A percentile compares a stretch with the other conserved stretches of the same genome.
These are phyloP conservation scores for Flaveria bidentis DNA, from an alignment of 129 eudicot genomes.

Conservation along the genomic window DNA sequence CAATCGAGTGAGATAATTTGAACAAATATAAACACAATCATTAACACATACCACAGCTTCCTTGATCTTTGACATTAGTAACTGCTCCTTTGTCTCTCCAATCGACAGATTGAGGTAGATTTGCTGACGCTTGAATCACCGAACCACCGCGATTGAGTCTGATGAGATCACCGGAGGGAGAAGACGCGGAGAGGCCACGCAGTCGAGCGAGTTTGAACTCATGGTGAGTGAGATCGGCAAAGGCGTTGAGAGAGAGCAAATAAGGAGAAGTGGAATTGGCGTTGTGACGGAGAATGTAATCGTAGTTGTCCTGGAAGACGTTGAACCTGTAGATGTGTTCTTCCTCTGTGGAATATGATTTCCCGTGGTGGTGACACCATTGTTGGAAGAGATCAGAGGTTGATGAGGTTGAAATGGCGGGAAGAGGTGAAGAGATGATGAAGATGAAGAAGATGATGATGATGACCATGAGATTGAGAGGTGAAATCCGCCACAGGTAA, in stretches of 20 bases:
- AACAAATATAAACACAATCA: conserved; percentile 1
- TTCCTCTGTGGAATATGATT: conserved; percentile 61
- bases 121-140: conserved; percentile 7
- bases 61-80: conserved; percentile 87
- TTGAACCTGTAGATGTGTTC: conserved; percentile 50
- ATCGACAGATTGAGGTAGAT: conserved; percentile 61
- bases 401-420: conserved; percentile 33
- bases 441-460: conserved; percentile 1
- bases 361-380: conserved; percentile 67
- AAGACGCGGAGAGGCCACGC: conserved; percentile 43
- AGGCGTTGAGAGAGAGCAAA: conserved; percentile 74
- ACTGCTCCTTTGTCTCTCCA: conserved; percentile 97
- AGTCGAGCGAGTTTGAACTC: conserved; percentile 69
- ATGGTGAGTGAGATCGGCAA: conserved; percentile 89
- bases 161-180: conserved; percentile 44
- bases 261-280: conserved; percentile 40
- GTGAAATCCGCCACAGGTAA: conserved; percentile 34
- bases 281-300: conserved; percentile 55
- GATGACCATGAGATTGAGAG: neutral
- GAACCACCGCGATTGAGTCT: conserved; percentile 46
- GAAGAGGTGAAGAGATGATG: neutral
- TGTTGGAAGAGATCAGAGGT: conserved; percentile 61
- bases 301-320: conserved; percentile 67
- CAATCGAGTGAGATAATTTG: neutral
- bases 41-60: conserved; percentile 73